Evolutionary conservation across 805 yeast species (phyloP).

Genomic region (Sporopachydermia lactativora): DNA sequence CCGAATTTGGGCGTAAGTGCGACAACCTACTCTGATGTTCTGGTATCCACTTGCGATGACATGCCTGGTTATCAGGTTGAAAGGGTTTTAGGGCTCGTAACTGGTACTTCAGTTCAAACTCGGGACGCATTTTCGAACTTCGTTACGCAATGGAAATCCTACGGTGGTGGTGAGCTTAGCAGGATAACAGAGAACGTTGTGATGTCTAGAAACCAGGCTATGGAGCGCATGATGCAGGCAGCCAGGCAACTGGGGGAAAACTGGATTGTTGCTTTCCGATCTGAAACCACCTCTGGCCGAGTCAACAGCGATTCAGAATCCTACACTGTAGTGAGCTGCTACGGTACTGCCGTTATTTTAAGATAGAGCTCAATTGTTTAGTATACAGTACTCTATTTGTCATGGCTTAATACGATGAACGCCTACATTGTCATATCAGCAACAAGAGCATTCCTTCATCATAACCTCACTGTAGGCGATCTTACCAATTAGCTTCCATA

Average conservation of each 20-base stretch:
- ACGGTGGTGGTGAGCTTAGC: conserved; percentile 12
- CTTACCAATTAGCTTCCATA: too few species aligned
- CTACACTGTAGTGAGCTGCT: conserved; percentile 11
- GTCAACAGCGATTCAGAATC: conserved; percentile 4
- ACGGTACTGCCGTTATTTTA: conserved; percentile 13
- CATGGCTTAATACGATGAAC: too few species aligned
- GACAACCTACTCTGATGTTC: too few species aligned
- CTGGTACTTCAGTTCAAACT: conserved; percentile 11
- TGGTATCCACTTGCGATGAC: conserved; percentile 12
- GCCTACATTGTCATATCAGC: too few species aligned
- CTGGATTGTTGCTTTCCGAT: conserved; percentile 12
- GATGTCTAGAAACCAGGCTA: conserved; percentile 10
- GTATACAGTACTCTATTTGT: too few species aligned
- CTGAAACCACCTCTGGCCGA: conserved; percentile 7
- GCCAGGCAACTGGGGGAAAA: conserved; percentile 10
- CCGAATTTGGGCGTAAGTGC: too few species aligned
- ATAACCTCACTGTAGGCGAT: too few species aligned
- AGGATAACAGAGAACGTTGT: conserved; percentile 10
- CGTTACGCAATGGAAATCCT: conserved; percentile 10
- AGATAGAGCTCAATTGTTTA: too few species aligned
- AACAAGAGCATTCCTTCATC: too few species aligned
- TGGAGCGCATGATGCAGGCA: conserved; percentile 11
- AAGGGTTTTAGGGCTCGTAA: conserved; percentile 10
- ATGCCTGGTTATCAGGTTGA: conserved; percentile 11
- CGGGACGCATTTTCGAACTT: conserved; percentile 8